Evolutionary conservation across 495 filamentous ascomycete species (phyloP).

Genomic region (Sporormia fimetaria): DNA sequence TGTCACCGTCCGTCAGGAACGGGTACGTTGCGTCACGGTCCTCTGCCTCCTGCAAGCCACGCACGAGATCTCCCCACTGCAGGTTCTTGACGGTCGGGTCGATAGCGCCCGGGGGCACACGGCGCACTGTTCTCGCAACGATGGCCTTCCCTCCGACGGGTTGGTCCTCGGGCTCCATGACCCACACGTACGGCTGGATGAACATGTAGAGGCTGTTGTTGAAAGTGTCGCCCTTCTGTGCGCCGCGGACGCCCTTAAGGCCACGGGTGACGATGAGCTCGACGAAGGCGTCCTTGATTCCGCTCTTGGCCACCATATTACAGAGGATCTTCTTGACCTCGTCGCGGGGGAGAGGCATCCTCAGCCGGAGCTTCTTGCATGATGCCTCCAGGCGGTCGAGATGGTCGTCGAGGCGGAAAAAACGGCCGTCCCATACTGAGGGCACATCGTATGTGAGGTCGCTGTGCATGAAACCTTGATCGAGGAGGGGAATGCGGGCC

Average conservation of each 20-base stretch:
- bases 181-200: conserved; percentile 34
- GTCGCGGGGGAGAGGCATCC: conserved; percentile 28
- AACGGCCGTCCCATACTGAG: conserved; percentile 35
- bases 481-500: conserved; percentile 34
- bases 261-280: conserved; percentile 37
- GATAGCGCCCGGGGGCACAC: conserved; percentile 30
- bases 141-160: conserved; percentile 32
- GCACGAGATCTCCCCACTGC: conserved; percentile 36
- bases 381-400: conserved; percentile 29
- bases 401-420: conserved; percentile 35
- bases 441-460: conserved; percentile 38
- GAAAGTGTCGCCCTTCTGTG: conserved; percentile 26
- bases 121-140: conserved; percentile 33
- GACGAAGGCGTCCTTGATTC: conserved; percentile 35
- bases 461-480: conserved; percentile 37
- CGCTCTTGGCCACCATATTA: conserved; percentile 33
- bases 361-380: conserved; percentile 34
- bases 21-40: conserved; percentile 26
- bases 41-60: conserved; percentile 29
- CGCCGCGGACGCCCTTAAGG: conserved; percentile 29
- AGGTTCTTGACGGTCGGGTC: conserved; percentile 38
- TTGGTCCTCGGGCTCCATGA: conserved; percentile 35
- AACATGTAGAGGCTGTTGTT: conserved; percentile 35
- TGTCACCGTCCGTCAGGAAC: conserved; percentile 35
- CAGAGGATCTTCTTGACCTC: conserved; percentile 31